phyloP scores from a whole-genome alignment of 495 filamentous ascomycete genomes.

The Pyrenula aspistea region DNA sequence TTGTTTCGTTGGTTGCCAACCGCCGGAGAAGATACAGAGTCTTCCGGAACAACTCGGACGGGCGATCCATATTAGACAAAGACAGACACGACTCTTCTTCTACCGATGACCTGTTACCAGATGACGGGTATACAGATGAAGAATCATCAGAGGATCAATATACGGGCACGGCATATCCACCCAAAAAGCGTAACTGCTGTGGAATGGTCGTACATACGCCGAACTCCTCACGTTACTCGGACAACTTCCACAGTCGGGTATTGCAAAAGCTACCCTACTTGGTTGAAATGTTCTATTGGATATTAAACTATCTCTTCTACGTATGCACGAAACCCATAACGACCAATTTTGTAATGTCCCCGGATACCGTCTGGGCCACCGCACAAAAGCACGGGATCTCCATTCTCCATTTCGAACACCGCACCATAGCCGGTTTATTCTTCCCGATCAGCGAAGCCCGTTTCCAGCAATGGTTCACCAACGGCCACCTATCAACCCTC shows the following conservation, averaged over 20 bases:
- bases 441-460: slow-evolving; percentile 41
- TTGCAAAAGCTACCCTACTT: slow-evolving; percentile 36
- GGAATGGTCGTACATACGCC: slow-evolving; percentile 37
- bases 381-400: slow-evolving; percentile 51
- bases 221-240: slow-evolving; percentile 44
- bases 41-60: slow-evolving; percentile 14
- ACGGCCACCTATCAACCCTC: slow-evolving; percentile 37
- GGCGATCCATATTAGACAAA: slow-evolving; percentile 16
- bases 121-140: slow-evolving; percentile 18
- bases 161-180: slow-evolving; percentile 22
- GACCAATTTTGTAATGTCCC: slow-evolving; percentile 28
- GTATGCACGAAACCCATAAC: slow-evolving; percentile 40
- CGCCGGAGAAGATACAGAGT: slow-evolving; percentile 36
- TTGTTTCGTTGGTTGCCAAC: slow-evolving; percentile 43
- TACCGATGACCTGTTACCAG: slow-evolving; percentile 17
- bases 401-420: slow-evolving; percentile 52
- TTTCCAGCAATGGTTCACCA: slow-evolving; percentile 50
- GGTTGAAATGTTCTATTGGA: slow-evolving; percentile 65
- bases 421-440: slow-evolving; percentile 35
- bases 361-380: slow-evolving; percentile 49
- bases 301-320: slow-evolving; percentile 54
- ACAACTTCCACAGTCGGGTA: slow-evolving; percentile 43
- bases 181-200: slow-evolving; percentile 33
- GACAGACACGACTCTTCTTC: slow-evolving; percentile 26
- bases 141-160: slow-evolving; percentile 7